These are phyloP conservation scores for Saccharomycopsis hybrid DNA, from an alignment of 1,139 yeast genomes.

Conservation along the genomic window DNA sequence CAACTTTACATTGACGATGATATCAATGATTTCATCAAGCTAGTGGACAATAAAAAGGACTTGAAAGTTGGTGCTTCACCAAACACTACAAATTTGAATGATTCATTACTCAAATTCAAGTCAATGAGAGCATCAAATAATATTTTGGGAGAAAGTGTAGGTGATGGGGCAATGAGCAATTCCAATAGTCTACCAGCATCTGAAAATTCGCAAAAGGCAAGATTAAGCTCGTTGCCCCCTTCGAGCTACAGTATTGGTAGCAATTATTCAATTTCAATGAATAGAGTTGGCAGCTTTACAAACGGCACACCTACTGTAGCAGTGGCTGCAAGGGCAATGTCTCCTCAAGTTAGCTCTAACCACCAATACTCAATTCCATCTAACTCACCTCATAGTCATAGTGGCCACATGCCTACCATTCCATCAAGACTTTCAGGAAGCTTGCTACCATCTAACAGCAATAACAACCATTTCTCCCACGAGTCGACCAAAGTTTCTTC, in stretches of 20 bases:
- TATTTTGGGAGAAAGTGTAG: constrained; percentile 35
- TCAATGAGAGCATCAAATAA: constrained; percentile 40
- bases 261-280: constrained; percentile 12
- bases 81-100: constrained; percentile 30
- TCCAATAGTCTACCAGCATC: constrained; percentile 19
- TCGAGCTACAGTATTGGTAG: constrained; percentile 23
- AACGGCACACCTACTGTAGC: too few species aligned
- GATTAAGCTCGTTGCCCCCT: constrained; percentile 13
- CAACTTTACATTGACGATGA: constrained; percentile 58
- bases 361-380: constrained; percentile 31
- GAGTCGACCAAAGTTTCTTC: too few species aligned
- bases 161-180: constrained; percentile 29
- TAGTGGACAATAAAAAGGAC: constrained; percentile 67
- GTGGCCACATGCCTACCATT: constrained; percentile 33
- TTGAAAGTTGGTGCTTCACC: constrained; percentile 31
- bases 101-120: constrained; percentile 42
- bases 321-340: too few species aligned
- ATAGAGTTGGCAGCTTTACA: background rate
- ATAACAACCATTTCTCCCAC: too few species aligned
- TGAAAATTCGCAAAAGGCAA: constrained; percentile 8
- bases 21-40: constrained; percentile 69
- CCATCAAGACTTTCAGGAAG: constrained; percentile 38
- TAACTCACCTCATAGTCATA: constrained; percentile 35
- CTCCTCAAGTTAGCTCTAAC: constrained; percentile 25
- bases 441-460: too few species aligned